Evolutionary conservation across 1,284 basidiomycete genomes (phyloP), one percentile per base, ranked within the genome.

Genomic region (Cutaneotrichosporon mucoides): DNA sequence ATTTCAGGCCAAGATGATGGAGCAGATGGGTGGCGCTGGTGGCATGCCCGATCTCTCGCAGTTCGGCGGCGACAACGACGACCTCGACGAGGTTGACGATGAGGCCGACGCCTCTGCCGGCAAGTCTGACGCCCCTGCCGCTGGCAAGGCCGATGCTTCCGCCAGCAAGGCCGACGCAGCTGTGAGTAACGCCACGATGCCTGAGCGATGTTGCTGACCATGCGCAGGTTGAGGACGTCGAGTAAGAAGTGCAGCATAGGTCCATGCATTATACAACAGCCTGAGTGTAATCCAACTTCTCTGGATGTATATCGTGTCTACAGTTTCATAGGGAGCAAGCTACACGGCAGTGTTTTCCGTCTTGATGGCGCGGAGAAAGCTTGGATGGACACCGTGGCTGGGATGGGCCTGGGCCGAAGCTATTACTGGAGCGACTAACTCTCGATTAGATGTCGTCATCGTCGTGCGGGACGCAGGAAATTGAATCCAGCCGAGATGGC

Each of bases 41-140:
- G 61, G 53, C 15, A 51, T 55, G 10, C 50, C 13, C 76, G 75
- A 78, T 46, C 77, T 74, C 42, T 68, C 62, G 67, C 66, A 62
- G 60, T 62, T 65, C 37, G 71, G 68, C 40, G 80, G 68, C 45
- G 79, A 62, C 42, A 69, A 64, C 50, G 70, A 67, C 37, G 68
- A 70, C 40, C 48, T 50, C 36, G 53, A 54, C n/a, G 70, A 67
- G 46, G 66, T 64, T 13, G 67, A 59, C n/a, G 73, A 60, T 6
- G 81, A 24, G 24, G 24, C 80, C 54, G 71, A 55, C 10, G 81
- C 80, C 50, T 85, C 85, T 55, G 81, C 77, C 12, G 85, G 84
- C 55, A 86, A 86, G 44, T 68, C 66, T 49, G 86, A 84, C 41
- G 88, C 49, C 4, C 38, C 38, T 24, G 24, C 24, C 24, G 24